Conservation (phyloP, 2,329 filamentous ascomycete species). For the Ophiosphaerella korrae region DNA sequence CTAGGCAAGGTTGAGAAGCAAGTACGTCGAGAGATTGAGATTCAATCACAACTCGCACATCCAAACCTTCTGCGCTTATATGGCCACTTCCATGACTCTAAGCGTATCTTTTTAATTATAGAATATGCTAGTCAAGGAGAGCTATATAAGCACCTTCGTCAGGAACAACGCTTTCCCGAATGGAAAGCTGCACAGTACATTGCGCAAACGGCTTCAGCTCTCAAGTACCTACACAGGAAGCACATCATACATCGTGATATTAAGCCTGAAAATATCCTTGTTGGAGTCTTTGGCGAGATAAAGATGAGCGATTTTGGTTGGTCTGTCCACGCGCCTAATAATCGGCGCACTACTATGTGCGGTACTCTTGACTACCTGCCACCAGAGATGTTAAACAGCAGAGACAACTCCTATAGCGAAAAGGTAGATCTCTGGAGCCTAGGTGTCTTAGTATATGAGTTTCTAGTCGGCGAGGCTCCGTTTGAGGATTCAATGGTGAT, state of each 20-base stretch:
- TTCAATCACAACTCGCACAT: conserved; percentile 84
- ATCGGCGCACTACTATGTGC: conserved; percentile 91
- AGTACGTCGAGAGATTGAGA: conserved; percentile 85
- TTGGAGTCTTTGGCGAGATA: conserved; percentile 96
- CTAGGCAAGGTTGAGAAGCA: conserved; percentile 85
- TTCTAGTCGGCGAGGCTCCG: conserved; percentile 91
- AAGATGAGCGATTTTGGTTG: conserved; percentile 99
- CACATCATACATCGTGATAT: conserved; percentile 98
- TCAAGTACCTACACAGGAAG: conserved; percentile 92
- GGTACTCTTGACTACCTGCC: conserved; percentile 97
- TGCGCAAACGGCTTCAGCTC: conserved; percentile 84
- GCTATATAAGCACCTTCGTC: conserved; percentile 83
- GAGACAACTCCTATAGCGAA: conserved; percentile 89
- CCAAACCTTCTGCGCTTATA: conserved; percentile 84
- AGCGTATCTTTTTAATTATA: conserved; percentile 84
- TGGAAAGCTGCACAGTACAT: conserved; percentile 87
- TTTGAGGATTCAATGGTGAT: conserved; percentile 95
- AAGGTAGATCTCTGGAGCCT: conserved; percentile 97
- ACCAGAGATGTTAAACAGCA: conserved; percentile 90
- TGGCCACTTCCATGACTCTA: conserved; percentile 87
- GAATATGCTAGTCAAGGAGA: conserved; percentile 87
- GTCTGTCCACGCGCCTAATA: conserved; percentile 97
- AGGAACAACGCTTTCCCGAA: conserved; percentile 79
- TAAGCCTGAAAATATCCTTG: conserved; percentile 95
- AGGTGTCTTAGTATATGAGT: conserved; percentile 94